phyloP scores from a whole-genome alignment of 306 rosid species.

The Malus orientalis region DNA sequence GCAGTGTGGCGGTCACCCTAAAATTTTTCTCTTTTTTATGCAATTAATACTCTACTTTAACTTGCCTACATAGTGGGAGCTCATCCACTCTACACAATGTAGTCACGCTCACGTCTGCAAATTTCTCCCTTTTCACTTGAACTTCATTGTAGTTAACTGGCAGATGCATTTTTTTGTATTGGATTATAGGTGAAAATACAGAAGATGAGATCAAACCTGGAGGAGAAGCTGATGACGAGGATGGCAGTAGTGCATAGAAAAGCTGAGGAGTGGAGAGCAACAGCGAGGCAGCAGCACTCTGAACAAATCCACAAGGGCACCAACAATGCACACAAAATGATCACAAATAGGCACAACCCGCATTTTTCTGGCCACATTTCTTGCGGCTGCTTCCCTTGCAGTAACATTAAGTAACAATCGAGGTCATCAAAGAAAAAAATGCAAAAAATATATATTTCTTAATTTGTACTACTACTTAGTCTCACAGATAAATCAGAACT shows the following conservation, averaged over 20 bases:
- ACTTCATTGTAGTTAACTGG: background rate
- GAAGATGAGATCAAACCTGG: slow-evolving; percentile 86
- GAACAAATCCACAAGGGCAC: slow-evolving; percentile 60
- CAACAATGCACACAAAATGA: slow-evolving; percentile 51
- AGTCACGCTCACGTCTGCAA: too few species aligned
- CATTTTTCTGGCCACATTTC: slow-evolving; percentile 47
- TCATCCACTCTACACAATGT: background rate
- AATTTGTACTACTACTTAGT: background rate
- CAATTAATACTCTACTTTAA: background rate
- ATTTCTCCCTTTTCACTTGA: background rate
- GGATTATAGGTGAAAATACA: slow-evolving; percentile 71
- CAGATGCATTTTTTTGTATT: background rate
- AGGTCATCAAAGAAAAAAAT: background rate
- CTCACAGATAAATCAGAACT: background rate
- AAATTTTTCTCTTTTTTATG: too few species aligned
- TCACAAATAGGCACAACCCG: slow-evolving; percentile 28
- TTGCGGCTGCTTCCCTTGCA: slow-evolving; percentile 87
- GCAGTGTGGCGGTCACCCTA: background rate
- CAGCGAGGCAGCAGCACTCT: slow-evolving; percentile 62
- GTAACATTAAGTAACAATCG: slow-evolving; percentile 17
- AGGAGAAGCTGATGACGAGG: slow-evolving; percentile 92
- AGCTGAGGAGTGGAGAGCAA: slow-evolving; percentile 78
- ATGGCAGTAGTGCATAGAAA: slow-evolving; percentile 73
- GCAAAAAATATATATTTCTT: background rate
- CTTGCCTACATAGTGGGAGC: background rate